These are phyloP conservation scores for Plasmodium malariae DNA, from an alignment of 169 alveolate genomes.

Conservation along the genomic window DNA sequence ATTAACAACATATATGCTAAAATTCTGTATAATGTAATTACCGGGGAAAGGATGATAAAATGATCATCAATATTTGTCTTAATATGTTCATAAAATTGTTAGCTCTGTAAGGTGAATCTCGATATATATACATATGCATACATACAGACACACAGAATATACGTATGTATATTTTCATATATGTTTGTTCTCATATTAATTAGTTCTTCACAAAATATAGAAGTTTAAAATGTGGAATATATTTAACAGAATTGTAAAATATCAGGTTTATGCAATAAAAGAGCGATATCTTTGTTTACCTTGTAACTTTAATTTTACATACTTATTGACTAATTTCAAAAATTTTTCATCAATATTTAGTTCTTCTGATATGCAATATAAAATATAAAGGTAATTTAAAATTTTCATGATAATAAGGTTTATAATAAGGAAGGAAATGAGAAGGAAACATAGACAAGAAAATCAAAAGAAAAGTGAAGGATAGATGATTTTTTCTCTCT, in stretches of 20 bases:
- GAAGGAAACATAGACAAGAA: neutral
- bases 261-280: no score
- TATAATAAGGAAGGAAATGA: neutral
- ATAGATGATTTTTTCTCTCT: neutral
- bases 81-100: neutral
- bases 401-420: neutral
- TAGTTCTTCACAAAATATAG: neutral
- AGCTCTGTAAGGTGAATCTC: neutral
- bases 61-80: neutral
- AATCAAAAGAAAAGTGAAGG: neutral
- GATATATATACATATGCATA: neutral
- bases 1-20: neutral
- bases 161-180: neutral
- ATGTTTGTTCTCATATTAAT: no score
- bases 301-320: conserved; percentile 43
- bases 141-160: neutral
- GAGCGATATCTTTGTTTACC: conserved; percentile 8
- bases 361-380: conserved; percentile 31
- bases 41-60: neutral
- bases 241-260: no score
- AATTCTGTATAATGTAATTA: neutral
- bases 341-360: conserved; percentile 37
- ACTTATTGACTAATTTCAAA: conserved; percentile 62
- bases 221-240: conserved; percentile 3
- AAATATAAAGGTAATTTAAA: conserved; percentile 10